Conservation (phyloP, 2,329 filamentous ascomycete genomes). For the Talaromyces sp. region DNA sequence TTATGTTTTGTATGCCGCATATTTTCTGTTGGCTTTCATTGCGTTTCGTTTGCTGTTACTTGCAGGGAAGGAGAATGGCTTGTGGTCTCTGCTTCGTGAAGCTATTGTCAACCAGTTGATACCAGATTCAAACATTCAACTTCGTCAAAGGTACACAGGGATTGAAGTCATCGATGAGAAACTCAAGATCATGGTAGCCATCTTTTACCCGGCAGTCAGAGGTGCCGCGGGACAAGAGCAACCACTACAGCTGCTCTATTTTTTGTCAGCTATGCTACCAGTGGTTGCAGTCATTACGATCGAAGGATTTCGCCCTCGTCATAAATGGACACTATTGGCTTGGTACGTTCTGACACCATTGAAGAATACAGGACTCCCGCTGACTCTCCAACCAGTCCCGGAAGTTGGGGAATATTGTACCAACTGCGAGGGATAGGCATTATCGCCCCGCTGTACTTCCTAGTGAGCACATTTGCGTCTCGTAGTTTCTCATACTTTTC, state of each 20-base stretch:
- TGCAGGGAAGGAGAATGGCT: not conserved
- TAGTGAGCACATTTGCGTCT: conserved; percentile 14
- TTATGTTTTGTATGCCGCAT: not conserved
- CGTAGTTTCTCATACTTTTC: not conserved
- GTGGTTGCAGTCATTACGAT: conserved; percentile 13
- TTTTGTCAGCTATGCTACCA: conserved; percentile 11
- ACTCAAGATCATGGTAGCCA: not conserved
- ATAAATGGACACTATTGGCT: conserved; percentile 13
- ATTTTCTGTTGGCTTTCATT: not conserved
- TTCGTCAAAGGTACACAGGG: not conserved
- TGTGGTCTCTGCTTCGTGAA: not conserved
- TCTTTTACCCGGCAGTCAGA: not conserved
- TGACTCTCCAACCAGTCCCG: conserved; percentile 1
- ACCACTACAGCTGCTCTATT: conserved; percentile 8
- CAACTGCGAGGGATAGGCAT: conserved; percentile 15
- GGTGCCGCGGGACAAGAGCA: not conserved
- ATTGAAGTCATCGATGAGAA: not conserved
- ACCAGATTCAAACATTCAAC: not conserved
- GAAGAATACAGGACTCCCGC: not conserved
- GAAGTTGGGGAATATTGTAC: conserved; percentile 13
- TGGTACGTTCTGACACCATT: not conserved
- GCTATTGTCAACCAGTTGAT: not conserved
- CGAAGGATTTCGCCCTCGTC: conserved; percentile 13
- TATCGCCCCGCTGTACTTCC: conserved; percentile 21
- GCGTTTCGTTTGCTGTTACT: not conserved